A percentile compares a stretch with the other conserved stretches of the same genome.
These are phyloP conservation scores for Knufia petricola DNA, from an alignment of 2,329 filamentous ascomycete species.

Conservation along the genomic window DNA sequence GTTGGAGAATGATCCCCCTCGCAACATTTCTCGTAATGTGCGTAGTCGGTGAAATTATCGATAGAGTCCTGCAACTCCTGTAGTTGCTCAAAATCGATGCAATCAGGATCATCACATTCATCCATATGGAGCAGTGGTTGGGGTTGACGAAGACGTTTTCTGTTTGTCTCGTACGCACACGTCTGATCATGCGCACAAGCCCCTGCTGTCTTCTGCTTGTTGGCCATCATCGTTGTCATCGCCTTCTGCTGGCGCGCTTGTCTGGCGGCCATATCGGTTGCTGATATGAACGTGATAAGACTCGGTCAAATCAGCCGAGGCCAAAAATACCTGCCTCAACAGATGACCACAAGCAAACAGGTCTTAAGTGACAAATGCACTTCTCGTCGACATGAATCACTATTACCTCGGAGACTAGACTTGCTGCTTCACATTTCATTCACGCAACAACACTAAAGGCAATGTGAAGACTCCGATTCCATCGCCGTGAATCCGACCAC, in stretches of 20 bases:
- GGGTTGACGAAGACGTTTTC: not conserved
- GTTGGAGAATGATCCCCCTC: slow-evolving; percentile 5
- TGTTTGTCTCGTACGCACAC: not conserved
- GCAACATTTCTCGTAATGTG: slow-evolving; percentile 7
- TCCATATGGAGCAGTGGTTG: slow-evolving; percentile 8
- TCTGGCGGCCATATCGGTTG: not conserved
- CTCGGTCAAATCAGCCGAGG: not conserved
- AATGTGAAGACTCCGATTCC: too few species aligned
- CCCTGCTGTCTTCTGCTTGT: not conserved
- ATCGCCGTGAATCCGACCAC: too few species aligned
- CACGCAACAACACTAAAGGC: too few species aligned
- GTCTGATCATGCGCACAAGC: not conserved
- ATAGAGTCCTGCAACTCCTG: slow-evolving; percentile 7
- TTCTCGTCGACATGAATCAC: not conserved
- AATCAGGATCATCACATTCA: slow-evolving; percentile 10
- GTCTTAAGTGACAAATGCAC: not conserved
- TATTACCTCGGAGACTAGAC: too few species aligned
- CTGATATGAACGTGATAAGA: not conserved
- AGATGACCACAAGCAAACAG: not conserved
- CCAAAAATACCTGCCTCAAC: not conserved
- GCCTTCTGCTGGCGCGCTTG: slow-evolving; percentile 1
- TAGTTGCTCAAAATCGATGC: slow-evolving; percentile 8
- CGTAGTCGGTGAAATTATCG: slow-evolving; percentile 8
- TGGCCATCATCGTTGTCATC: not conserved
- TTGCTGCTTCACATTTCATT: too few species aligned